These are phyloP conservation scores for Fusarium mangiferae DNA, from an alignment of 2,329 filamentous ascomycete species.

Conservation along the genomic window DNA sequence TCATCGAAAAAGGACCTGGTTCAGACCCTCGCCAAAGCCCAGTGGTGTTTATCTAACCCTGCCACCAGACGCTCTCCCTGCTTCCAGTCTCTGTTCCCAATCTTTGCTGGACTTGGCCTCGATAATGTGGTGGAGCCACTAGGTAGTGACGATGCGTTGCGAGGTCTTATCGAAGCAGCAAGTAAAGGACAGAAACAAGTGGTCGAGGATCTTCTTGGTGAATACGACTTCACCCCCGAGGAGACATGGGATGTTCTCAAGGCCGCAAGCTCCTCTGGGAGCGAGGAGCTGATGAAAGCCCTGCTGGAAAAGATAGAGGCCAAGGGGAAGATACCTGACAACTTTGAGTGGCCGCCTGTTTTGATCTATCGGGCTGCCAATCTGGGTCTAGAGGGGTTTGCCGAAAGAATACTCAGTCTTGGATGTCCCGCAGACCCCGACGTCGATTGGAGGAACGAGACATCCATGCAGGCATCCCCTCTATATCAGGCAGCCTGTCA, in stretches of 20 bases:
- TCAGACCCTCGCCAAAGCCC: neutral
- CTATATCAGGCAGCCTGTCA: neutral
- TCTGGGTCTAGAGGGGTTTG: neutral
- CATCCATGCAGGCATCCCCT: neutral
- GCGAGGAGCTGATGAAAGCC: neutral
- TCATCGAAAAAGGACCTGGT: neutral
- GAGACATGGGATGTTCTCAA: neutral
- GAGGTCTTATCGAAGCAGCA: neutral
- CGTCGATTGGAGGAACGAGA: neutral
- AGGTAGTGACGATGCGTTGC: neutral
- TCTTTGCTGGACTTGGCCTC: neutral
- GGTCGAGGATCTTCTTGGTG: neutral
- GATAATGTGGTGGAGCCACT: neutral
- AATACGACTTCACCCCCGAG: neutral
- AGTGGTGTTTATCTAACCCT: neutral
- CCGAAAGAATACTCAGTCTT: neutral
- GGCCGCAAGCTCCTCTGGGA: accelerated
- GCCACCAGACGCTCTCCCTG: neutral
- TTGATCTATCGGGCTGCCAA: neutral
- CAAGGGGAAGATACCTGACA: accelerated
- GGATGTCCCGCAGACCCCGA: neutral
- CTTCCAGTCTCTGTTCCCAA: neutral
- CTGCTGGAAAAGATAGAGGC: neutral
- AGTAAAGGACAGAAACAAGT: neutral
- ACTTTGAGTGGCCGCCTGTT: neutral